Conservation (phyloP, 2,329 filamentous ascomycete genomes). For the Beauveria asiatica region DNA sequence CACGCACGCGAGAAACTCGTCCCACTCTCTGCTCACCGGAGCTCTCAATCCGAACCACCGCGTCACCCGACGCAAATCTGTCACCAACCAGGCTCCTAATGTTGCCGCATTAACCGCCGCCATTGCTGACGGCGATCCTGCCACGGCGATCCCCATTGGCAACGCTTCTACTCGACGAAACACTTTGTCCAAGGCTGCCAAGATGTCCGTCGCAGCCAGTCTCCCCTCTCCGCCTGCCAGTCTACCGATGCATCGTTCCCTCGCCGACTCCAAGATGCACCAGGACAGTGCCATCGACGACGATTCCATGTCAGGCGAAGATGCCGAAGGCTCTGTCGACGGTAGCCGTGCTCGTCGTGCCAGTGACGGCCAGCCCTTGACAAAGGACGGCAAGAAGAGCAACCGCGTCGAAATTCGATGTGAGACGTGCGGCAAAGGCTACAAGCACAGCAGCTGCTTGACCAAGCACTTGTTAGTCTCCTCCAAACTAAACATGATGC, state of each 20-base stretch:
- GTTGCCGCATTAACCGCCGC: slow-evolving; percentile 68
- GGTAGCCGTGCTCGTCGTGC: slow-evolving; percentile 51
- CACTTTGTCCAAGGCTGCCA: slow-evolving; percentile 57
- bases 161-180: slow-evolving; percentile 51
- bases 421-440: slow-evolving; percentile 97
- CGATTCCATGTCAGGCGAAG: slow-evolving; percentile 50
- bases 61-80: slow-evolving; percentile 88
- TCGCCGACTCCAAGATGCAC: slow-evolving; percentile 39
- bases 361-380: slow-evolving; percentile 78
- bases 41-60: slow-evolving; percentile 75
- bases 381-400: slow-evolving; percentile 77
- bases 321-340: slow-evolving; percentile 39
- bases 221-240: slow-evolving; percentile 59
- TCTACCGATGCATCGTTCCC: slow-evolving; percentile 51
- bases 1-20: slow-evolving; percentile 65
- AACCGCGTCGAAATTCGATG: slow-evolving; percentile 83
- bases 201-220: slow-evolving; percentile 44
- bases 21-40: slow-evolving; percentile 70
- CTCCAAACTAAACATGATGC: slow-evolving; percentile 41
- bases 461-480: slow-evolving; percentile 98
- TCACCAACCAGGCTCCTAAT: slow-evolving; percentile 66
- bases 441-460: slow-evolving; percentile 99
- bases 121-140: slow-evolving; percentile 56
- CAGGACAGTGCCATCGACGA: slow-evolving; percentile 62
- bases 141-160: slow-evolving; percentile 48